Percentiles rank a stretch among this genome's conserved stretches.
Evolutionary conservation across 192 early-diverging fungal genomes (phyloP).

Genomic region (Linnemannia schmuckeri): DNA sequence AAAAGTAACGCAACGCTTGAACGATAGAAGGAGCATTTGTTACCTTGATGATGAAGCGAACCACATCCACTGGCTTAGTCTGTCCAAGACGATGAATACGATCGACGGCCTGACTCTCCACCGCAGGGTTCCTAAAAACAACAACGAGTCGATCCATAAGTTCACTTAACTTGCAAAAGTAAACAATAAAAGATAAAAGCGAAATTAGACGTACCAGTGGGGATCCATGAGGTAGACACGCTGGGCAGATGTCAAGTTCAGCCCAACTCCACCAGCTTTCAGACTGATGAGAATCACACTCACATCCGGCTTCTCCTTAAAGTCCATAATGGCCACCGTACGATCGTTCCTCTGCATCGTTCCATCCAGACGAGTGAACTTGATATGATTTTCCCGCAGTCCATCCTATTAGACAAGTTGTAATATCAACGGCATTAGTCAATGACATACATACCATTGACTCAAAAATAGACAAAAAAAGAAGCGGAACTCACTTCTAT

Average conservation of each 20-base stretch:
- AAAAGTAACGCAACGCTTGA: no score
- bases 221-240: slow-evolving; percentile 81
- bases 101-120: slow-evolving; percentile 87
- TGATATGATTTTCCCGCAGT: slow-evolving; percentile 67
- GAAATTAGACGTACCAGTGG: slow-evolving; percentile 32
- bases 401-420: slow-evolving; percentile 41
- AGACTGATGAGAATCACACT: slow-evolving; percentile 78
- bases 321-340: slow-evolving; percentile 65
- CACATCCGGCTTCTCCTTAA: slow-evolving; percentile 66
- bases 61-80: slow-evolving; percentile 69
- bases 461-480: not conserved
- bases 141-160: not conserved
- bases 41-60: slow-evolving; percentile 74
- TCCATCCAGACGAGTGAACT: slow-evolving; percentile 84
- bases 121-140: slow-evolving; percentile 73
- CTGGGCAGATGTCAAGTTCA: slow-evolving; percentile 81
- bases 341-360: slow-evolving; percentile 74
- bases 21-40: not conserved
- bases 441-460: not conserved
- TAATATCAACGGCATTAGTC: not conserved
- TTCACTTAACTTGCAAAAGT: not conserved
- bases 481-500: slow-evolving; percentile 62
- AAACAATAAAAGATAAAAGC: not conserved
- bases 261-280: slow-evolving; percentile 83
- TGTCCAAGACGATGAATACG: slow-evolving; percentile 88